A percentile compares a stretch with the other conserved stretches of the same genome.
These are phyloP conservation scores for Dactylellina leptospora DNA, from an alignment of 2,329 filamentous ascomycete genomes.

Conservation along the genomic window DNA sequence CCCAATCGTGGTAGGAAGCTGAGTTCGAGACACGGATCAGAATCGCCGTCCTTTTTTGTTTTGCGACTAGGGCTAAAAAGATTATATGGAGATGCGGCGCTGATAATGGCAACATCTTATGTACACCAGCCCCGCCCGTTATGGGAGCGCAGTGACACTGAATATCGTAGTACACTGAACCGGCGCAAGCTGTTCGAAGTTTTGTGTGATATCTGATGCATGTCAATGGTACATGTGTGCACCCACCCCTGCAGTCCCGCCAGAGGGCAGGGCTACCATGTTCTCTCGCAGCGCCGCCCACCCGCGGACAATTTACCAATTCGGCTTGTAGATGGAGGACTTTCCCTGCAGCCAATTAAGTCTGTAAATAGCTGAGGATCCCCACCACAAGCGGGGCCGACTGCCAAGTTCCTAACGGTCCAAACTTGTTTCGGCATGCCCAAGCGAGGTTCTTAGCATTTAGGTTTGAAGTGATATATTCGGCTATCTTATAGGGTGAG, in stretches of 20 bases:
- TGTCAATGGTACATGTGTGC: conserved; percentile 15
- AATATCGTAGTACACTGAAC: neutral
- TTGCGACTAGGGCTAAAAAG: conserved; percentile 18
- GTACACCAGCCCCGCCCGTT: conserved; percentile 17
- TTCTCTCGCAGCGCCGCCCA: neutral
- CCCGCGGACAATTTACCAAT: conserved; percentile 28
- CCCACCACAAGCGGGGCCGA: conserved; percentile 12
- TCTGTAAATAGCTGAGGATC: conserved; percentile 7
- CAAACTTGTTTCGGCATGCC: conserved; percentile 15
- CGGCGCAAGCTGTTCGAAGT: neutral
- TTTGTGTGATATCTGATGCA: conserved; percentile 9
- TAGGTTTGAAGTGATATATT: conserved; percentile 20
- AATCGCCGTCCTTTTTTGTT: conserved; percentile 22
- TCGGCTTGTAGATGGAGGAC: neutral
- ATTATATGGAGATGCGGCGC: conserved; percentile 2
- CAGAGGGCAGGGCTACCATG: conserved; percentile 21
- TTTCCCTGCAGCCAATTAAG: conserved; percentile 1
- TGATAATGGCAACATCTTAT: conserved; percentile 16
- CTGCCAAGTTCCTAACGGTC: neutral
- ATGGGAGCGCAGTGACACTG: conserved; percentile 9
- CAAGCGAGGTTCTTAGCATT: conserved; percentile 14
- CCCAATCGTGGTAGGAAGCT: conserved; percentile 2
- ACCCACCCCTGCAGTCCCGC: conserved; percentile 4
- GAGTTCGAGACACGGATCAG: conserved; percentile 1
- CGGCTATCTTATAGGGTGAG: conserved; percentile 33